Evolutionary conservation across 768 basidiomycete species (phyloP).

Genomic region (Lepiota brunneoincarnata): DNA sequence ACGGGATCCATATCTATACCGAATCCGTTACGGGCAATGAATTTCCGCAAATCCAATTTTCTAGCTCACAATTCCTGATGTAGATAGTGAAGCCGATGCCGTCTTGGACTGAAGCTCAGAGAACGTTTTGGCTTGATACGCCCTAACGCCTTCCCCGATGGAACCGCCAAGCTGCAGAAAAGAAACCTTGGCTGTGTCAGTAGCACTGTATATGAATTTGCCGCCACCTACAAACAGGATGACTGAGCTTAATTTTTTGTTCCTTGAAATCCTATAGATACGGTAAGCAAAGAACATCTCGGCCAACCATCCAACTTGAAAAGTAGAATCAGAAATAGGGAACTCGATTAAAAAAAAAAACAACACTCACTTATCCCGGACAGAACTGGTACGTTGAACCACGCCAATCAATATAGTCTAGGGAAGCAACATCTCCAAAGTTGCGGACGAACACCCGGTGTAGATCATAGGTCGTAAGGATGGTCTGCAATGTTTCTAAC

Average conservation of each 20-base stretch:
- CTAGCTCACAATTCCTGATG: neutral
- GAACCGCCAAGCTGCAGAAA: neutral
- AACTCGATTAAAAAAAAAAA: neutral
- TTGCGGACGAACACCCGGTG: neutral
- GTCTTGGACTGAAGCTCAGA: neutral
- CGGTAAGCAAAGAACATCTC: conserved; percentile 4
- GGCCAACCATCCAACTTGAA: conserved; percentile 6
- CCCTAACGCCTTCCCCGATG: neutral
- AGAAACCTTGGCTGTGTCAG: neutral
- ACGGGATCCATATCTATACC: neutral
- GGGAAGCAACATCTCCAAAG: neutral
- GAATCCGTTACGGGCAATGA: too few relatives aligned
- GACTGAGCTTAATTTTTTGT: neutral
- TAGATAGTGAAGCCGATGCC: neutral
- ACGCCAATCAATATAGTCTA: neutral
- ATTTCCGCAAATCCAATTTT: too few relatives aligned
- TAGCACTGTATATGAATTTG: neutral
- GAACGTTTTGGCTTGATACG: neutral
- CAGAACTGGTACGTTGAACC: conserved; percentile 2
- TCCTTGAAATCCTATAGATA: neutral
- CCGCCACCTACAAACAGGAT: neutral
- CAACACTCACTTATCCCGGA: neutral
- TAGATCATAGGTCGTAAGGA: neutral
- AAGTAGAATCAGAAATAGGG: neutral
- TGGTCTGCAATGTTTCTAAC: neutral